A percentile compares a stretch with the other conserved stretches of the same genome.
Conservation (phyloP, 208 protist genomes). For the Crithidia thermophila region DNA sequence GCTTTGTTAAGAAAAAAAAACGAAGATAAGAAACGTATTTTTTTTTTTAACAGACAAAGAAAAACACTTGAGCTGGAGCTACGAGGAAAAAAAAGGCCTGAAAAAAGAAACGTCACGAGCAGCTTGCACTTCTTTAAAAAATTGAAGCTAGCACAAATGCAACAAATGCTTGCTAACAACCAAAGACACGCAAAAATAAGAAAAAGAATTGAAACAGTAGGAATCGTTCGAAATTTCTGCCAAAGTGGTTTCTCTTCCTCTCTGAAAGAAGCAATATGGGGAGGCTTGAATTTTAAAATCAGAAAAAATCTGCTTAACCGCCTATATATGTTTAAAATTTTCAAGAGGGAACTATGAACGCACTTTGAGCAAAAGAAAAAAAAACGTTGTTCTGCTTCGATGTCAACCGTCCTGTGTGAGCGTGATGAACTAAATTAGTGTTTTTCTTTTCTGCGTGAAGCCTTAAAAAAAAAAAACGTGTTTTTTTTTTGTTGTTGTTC, state of each 20-base stretch:
- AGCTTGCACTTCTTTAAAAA: conserved; percentile 11
- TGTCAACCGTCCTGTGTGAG: not conserved
- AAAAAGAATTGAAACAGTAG: conserved; percentile 6
- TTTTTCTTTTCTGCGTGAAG: not conserved
- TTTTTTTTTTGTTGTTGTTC: not conserved
- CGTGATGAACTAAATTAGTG: not conserved
- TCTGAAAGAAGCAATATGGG: too few relatives aligned
- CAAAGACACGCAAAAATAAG: conserved; percentile 12
- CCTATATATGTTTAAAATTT: not conserved
- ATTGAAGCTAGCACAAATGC: conserved; percentile 5
- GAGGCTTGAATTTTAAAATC: too few relatives aligned
- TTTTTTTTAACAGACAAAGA: conserved; percentile 11
- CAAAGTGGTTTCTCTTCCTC: not conserved
- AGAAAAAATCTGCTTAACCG: too few relatives aligned
- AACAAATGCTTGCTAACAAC: conserved; percentile 1
- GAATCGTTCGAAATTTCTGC: too few relatives aligned
- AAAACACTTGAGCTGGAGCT: not conserved
- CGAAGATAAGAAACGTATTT: conserved; percentile 9
- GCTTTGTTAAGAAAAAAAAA: conserved; percentile 12
- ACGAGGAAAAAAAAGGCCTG: not conserved
- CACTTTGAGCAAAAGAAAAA: too few relatives aligned
- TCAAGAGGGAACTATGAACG: too few relatives aligned
- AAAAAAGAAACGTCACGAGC: not conserved
- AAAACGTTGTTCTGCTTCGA: not conserved
- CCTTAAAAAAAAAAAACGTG: not conserved